A percentile compares a stretch with the other conserved stretches of the same genome.
These are phyloP conservation scores for Ceratobasidium sp. DNA, from an alignment of 1,284 basidiomycete species.

Conservation along the genomic window DNA sequence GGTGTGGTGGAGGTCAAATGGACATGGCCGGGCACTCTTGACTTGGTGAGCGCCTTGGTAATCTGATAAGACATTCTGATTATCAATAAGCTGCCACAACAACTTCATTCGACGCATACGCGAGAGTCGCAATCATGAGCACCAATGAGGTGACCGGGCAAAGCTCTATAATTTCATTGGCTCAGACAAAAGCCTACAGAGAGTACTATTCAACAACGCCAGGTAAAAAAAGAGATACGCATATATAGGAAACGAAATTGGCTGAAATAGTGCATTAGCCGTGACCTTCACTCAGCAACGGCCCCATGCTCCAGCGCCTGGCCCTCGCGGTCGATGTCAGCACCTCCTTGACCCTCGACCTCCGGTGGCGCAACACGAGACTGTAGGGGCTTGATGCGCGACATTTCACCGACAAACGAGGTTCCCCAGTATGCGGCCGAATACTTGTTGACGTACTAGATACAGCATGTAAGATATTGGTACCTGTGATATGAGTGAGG, in stretches of 20 bases:
- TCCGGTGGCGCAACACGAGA: conserved; percentile 2
- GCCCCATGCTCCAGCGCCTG: conserved; percentile 46
- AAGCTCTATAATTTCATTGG: background rate
- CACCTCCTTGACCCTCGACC: conserved; percentile 15
- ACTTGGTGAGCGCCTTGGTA: background rate
- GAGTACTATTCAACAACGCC: background rate
- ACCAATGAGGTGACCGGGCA: no score
- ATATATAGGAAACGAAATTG: background rate
- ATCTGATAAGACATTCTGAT: conserved; percentile 10
- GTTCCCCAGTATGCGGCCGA: conserved; percentile 93
- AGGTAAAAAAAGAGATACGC: background rate
- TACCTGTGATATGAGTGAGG: conserved; percentile 8
- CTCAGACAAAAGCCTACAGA: no score
- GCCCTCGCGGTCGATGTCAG: conserved; percentile 46
- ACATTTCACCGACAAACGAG: conserved; percentile 88
- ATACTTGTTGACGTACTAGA: conserved; percentile 88
- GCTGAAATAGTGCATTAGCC: background rate
- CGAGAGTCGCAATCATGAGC: background rate
- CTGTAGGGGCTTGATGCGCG: conserved; percentile 45
- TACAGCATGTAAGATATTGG: conserved; percentile 9
- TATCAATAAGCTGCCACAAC: no score
- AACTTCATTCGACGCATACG: no score
- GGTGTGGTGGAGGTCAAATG: background rate
- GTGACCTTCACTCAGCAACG: conserved; percentile 27
- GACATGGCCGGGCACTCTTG: conserved; percentile 2